Evolutionary conservation across 179 eudicot genomes (phyloP).

Genomic region (Silene noctiflora): DNA sequence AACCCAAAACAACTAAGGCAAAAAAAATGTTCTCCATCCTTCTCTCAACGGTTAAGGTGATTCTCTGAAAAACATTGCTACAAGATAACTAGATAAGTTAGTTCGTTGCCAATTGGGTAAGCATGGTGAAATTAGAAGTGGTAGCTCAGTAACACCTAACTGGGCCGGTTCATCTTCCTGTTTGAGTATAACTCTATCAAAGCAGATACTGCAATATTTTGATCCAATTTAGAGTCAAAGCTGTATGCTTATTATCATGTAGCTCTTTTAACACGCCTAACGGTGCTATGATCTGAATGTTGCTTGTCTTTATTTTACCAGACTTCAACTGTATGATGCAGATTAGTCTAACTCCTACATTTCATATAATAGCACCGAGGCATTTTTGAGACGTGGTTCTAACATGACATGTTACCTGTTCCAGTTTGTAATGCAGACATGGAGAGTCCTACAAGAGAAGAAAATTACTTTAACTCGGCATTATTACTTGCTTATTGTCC

Average conservation of each 20-base stretch:
- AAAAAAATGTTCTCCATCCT: neutral
- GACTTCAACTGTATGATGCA: neutral
- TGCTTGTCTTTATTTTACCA: neutral
- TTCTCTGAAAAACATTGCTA: neutral
- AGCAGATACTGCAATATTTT: neutral
- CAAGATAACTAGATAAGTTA: neutral
- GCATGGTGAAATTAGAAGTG: neutral
- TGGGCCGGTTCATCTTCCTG: neutral
- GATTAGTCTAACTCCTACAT: neutral
- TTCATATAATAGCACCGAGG: neutral
- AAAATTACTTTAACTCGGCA: conserved; percentile 43
- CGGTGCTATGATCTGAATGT: neutral
- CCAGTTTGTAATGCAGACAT: conserved; percentile 88
- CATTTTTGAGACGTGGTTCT: conserved; percentile 4
- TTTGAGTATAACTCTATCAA: neutral
- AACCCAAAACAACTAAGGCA: neutral
- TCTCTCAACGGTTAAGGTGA: neutral
- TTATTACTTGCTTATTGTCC: conserved; percentile 50
- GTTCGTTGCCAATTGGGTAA: neutral
- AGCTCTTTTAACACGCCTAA: neutral
- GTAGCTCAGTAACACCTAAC: neutral
- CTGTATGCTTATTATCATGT: conserved; percentile 4
- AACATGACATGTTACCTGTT: conserved; percentile 16
- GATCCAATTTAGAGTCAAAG: neutral
- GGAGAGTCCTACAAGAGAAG: conserved; percentile 64